Base-by-base conservation (phyloP, 805 yeast species). In the Kregervanrija fluxuum region DNA sequence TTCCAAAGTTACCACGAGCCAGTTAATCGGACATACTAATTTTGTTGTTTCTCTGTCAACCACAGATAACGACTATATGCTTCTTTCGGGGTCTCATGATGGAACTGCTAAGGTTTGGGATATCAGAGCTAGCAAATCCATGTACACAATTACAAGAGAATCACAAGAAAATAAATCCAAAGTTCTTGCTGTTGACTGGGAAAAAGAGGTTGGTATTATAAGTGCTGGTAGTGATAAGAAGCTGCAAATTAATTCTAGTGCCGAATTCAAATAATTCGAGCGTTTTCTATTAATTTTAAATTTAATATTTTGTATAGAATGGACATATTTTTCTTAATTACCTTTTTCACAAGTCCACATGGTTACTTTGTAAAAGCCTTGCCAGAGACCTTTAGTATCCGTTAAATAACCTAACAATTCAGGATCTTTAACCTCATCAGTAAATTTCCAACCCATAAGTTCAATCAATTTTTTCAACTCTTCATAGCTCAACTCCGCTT, bases 31-130 rank as follows among this genome's bases (percentile, higher is more conserved):
- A 5, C 99, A 93, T 63, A 77, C 83, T 37, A 91, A 90, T 65
- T 90, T 93, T 60, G 98, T 93, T 34, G 91, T 83, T 10, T 75
- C 82, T 1, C 69, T 93, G 52, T 77, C 82, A 30, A 76, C 84
- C 5, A 95, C 97, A 8, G 77, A 75, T 44, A 85, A 81, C 59
- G 86, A 82, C 41, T 82, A 85, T 65, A 79, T 87, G 81, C 74
- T 93, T 55, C 79, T 86, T 15, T 86, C 96, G 4, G 95, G 84
- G 11, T 87, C 96, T 8, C 96, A 90, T 61, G 99, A 93, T 64
- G 96, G 98, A 22, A 86, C 95, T 1, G 91, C 84, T 37, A 82
- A 89, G 57, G 84, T 93, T 15, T 93, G 99, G 99, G 99, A 91
- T 64, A 76, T 91, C 9, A 80, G 99, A 59, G 84, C 96, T 4